These are phyloP conservation scores for Exobasidium rhododendri DNA, from an alignment of 1,284 basidiomycete species.

Conservation along the genomic window DNA sequence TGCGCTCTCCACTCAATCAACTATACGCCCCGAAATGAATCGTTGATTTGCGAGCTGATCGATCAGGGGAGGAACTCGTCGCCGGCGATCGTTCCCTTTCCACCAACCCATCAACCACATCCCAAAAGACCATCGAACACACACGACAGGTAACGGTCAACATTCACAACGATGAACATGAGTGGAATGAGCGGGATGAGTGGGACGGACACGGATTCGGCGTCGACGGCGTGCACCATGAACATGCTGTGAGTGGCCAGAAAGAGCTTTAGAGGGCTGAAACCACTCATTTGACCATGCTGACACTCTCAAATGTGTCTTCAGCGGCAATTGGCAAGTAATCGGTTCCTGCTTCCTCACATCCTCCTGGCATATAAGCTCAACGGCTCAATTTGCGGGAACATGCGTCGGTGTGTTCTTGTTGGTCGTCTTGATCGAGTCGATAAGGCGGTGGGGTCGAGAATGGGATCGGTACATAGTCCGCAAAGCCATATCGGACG, in stretches of 20 bases:
- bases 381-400: slow-evolving; percentile 23
- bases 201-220: background rate
- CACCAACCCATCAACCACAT: no score
- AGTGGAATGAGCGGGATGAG: slow-evolving; percentile 7
- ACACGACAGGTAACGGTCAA: no score
- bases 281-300: no score
- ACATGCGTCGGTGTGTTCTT: slow-evolving; percentile 26
- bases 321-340: slow-evolving; percentile 13
- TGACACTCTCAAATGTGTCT: background rate
- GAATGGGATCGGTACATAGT: slow-evolving; percentile 28
- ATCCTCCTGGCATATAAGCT: slow-evolving; percentile 17
- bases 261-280: no score
- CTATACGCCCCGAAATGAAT: no score
- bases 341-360: slow-evolving; percentile 15
- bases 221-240: slow-evolving; percentile 7
- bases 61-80: no score
- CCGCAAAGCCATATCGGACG: slow-evolving; percentile 3
- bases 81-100: no score
- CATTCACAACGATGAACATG: no score
- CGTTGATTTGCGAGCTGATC: no score
- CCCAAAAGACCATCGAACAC: no score
- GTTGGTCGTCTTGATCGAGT: slow-evolving; percentile 22
- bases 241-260: slow-evolving; percentile 9
- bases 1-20: no score
- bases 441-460: slow-evolving; percentile 19